These are phyloP conservation scores for Angophora floribunda DNA, from an alignment of 345 rosid species.

Conservation along the genomic window DNA sequence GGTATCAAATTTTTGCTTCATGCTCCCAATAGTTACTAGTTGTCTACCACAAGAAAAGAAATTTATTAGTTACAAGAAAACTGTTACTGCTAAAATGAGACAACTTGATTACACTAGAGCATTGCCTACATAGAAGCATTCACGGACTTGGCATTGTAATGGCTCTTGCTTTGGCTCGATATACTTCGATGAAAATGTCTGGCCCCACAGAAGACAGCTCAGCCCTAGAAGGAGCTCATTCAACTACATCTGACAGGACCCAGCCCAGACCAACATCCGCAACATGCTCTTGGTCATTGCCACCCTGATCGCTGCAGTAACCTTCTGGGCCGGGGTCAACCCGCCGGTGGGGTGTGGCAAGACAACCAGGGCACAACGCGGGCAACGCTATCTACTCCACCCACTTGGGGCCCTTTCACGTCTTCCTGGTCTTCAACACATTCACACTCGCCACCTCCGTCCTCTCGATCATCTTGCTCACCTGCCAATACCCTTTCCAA, in stretches of 20 bases:
- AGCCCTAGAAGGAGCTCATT: not conserved
- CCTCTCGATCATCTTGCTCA: not conserved
- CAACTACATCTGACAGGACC: not conserved
- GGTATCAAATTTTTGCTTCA: too few relatives aligned
- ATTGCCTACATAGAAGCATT: not conserved
- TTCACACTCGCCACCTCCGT: conserved; percentile 3
- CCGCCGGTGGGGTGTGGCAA: conserved; percentile 14
- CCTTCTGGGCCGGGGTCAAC: conserved; percentile 9
- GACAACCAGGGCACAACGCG: not conserved
- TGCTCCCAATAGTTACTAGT: not conserved
- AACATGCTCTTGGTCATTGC: not conserved
- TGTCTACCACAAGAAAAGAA: not conserved
- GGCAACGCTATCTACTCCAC: conserved; percentile 4
- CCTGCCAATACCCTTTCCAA: conserved; percentile 10
- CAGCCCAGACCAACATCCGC: not conserved
- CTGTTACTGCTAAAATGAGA: not conserved
- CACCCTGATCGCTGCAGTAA: conserved; percentile 3
- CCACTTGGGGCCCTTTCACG: not conserved
- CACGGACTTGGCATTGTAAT: not conserved
- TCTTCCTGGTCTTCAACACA: conserved; percentile 12
- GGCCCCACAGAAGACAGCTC: not conserved
- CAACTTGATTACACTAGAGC: not conserved
- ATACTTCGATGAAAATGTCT: not conserved
- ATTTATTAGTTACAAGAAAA: not conserved
- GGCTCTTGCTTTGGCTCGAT: not conserved